Evolutionary conservation across 441 rosid species (phyloP), one percentile per base, ranked within the genome.

Genomic region (Adansonia grandidieri): DNA sequence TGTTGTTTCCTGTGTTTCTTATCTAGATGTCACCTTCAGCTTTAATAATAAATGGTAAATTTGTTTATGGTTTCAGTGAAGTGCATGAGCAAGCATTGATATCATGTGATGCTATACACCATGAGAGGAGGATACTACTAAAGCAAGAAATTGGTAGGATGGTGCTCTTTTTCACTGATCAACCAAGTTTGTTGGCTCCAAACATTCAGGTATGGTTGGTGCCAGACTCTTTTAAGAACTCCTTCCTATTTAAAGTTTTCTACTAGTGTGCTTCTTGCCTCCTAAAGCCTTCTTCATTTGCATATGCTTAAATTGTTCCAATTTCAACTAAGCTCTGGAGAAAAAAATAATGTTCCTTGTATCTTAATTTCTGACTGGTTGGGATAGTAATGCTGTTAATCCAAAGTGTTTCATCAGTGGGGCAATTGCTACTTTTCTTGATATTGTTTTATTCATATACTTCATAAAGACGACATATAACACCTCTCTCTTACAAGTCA

Each of bases 81-180:
- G 99, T 93, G 79, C 97, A 95, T 62, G 99, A 97, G 85, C 99
- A 95, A 84, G 97, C 98, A 60, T 77, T 93, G 72, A 69, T 87
- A 78, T 89, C 91, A 20, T 97, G 98, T 85, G 94, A 91, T 85
- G 89, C 88, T 75, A 90, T 91, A 81, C 98, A 93, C 84, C 89
- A 81, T 79, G 98, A 97, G 87, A 91, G 98, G 84, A 91, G 98
- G 87, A 92, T 93, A 86, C 84, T 97, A 79, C 81, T 97, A 74
- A 97, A 97, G 86, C 98, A 95, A 85, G 99, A 97, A 89, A 92
- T 95, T 74, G 98, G 98, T 83, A 90, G 98, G 88, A 97, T 97
- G 99, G 97, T 95, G 81, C 89, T 95, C 79, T 95, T 97, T 85
- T 95, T 93, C 75, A 92, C 98, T 48, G 99, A 97, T 86, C 99